Evolutionary conservation across 2,329 filamentous ascomycete species (phyloP).

Genomic region (Hypoxylon rubiginosum): DNA sequence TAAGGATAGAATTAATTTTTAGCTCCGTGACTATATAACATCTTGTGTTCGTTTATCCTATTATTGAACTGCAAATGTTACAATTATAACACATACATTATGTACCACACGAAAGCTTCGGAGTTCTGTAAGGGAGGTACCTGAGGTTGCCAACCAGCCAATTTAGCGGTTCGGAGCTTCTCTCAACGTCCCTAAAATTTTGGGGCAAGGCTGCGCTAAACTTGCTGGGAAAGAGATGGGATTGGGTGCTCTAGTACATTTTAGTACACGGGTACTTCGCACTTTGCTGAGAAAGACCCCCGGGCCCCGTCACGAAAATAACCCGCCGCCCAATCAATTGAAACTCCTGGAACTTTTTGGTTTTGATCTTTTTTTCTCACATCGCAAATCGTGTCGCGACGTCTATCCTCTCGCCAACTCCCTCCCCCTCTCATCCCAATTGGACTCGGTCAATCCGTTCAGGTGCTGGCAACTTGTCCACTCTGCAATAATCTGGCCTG

Average conservation of each 20-base stretch:
- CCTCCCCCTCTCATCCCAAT: slow-evolving; percentile 42
- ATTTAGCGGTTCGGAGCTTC: slow-evolving; percentile 37
- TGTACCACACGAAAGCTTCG: not conserved
- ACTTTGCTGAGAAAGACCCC: slow-evolving; percentile 27
- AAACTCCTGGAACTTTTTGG: slow-evolving; percentile 40
- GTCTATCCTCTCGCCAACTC: slow-evolving; percentile 15
- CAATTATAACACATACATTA: not conserved
- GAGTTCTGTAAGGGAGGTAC: slow-evolving; percentile 11
- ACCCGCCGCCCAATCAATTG: slow-evolving; percentile 46
- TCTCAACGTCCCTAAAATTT: slow-evolving; percentile 42
- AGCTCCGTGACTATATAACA: not conserved
- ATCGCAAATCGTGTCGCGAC: slow-evolving; percentile 41
- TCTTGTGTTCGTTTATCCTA: not conserved
- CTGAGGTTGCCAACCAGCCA: too few relatives aligned
- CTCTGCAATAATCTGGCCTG: slow-evolving; percentile 40
- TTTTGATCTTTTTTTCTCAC: slow-evolving; percentile 48
- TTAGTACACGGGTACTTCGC: not conserved
- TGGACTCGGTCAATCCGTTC: slow-evolving; percentile 41
- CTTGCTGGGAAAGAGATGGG: not conserved
- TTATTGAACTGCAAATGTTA: not conserved
- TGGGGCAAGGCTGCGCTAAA: slow-evolving; percentile 37
- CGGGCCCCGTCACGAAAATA: slow-evolving; percentile 43
- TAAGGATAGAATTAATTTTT: not conserved
- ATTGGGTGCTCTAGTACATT: not conserved
- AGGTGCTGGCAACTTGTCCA: slow-evolving; percentile 40